Evolutionary conservation across 768 basidiomycete genomes (phyloP).

Genomic region (Pisolithus orientalis): DNA sequence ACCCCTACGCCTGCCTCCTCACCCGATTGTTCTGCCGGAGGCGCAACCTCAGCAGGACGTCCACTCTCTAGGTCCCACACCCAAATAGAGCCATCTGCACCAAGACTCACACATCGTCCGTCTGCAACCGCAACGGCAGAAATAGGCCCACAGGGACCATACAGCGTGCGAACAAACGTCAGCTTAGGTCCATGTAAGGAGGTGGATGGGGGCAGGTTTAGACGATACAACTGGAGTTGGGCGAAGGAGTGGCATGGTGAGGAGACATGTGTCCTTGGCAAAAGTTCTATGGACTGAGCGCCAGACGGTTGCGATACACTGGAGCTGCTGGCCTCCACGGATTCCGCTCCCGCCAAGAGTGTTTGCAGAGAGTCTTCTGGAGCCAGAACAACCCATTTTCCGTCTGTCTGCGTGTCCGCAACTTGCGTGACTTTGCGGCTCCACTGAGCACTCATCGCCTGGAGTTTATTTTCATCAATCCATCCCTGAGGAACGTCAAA

Average conservation of each 20-base stretch:
- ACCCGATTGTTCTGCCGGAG: constrained; percentile 29
- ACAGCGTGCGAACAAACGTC: constrained; percentile 62
- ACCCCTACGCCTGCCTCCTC: constrained; percentile 1
- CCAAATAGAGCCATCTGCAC: constrained; percentile 69
- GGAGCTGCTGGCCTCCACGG: constrained; percentile 1
- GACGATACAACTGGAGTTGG: constrained; percentile 68
- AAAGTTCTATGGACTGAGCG: constrained; percentile 1
- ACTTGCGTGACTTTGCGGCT: constrained; percentile 64
- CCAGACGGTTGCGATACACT: constrained; percentile 20
- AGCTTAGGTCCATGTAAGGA: constrained; percentile 57
- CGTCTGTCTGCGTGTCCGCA: constrained; percentile 75
- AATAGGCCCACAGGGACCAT: constrained; percentile 64
- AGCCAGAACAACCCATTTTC: constrained; percentile 79
- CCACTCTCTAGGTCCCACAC: constrained; percentile 79
- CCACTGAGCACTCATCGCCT: constrained; percentile 68
- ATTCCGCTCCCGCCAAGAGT: constrained; percentile 8
- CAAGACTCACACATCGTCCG: constrained; percentile 75
- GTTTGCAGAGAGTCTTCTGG: constrained; percentile 38
- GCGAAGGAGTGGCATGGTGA: constrained; percentile 41
- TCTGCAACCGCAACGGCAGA: constrained; percentile 68
- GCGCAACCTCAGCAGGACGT: constrained; percentile 30
- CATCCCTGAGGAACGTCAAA: constrained; percentile 68
- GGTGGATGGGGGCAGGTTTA: constrained; percentile 49
- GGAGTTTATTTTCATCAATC: constrained; percentile 61
- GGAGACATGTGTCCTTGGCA: constrained; percentile 17